phyloP scores from a whole-genome alignment of 2,329 filamentous ascomycete species.

The Sarocladium brachiariae region DNA sequence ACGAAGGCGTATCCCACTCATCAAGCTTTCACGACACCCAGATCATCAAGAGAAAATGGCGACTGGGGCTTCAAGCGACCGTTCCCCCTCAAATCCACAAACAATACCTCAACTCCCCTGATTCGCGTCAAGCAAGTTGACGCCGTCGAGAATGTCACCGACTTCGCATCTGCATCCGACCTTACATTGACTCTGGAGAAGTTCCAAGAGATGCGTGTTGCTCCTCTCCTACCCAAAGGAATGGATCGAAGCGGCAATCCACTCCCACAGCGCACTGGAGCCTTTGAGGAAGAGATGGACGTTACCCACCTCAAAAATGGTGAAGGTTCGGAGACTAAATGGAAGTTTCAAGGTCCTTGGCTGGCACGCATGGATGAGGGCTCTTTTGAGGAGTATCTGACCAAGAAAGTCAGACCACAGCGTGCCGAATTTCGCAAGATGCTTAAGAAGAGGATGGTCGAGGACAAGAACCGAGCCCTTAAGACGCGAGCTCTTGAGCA shows the following conservation, averaged over 20 bases:
- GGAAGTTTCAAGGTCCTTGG: slow-evolving; percentile 64
- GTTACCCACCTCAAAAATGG: slow-evolving; percentile 28
- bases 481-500: slow-evolving; percentile 30
- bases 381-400: slow-evolving; percentile 50
- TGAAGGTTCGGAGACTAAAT: slow-evolving; percentile 34
- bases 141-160: slow-evolving; percentile 80
- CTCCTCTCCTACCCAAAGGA: slow-evolving; percentile 49
- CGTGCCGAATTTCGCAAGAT: slow-evolving; percentile 49
- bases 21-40: slow-evolving; percentile 73
- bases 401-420: slow-evolving; percentile 44
- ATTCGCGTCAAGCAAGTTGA: slow-evolving; percentile 75
- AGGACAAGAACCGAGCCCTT: slow-evolving; percentile 25
- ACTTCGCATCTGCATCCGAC: slow-evolving; percentile 77
- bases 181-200: slow-evolving; percentile 76
- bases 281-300: slow-evolving; percentile 54
- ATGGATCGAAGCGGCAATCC: not conserved
- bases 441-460: slow-evolving; percentile 42
- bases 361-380: slow-evolving; percentile 56
- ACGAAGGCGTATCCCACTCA: slow-evolving; percentile 75
- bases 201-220: slow-evolving; percentile 74
- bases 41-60: slow-evolving; percentile 64
- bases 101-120: slow-evolving; percentile 63
- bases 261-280: slow-evolving; percentile 17
- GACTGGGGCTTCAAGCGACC: slow-evolving; percentile 92
- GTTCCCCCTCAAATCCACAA: slow-evolving; percentile 69